Conservation (phyloP, 345 rosid genomes). For the Clausena lansium region DNA sequence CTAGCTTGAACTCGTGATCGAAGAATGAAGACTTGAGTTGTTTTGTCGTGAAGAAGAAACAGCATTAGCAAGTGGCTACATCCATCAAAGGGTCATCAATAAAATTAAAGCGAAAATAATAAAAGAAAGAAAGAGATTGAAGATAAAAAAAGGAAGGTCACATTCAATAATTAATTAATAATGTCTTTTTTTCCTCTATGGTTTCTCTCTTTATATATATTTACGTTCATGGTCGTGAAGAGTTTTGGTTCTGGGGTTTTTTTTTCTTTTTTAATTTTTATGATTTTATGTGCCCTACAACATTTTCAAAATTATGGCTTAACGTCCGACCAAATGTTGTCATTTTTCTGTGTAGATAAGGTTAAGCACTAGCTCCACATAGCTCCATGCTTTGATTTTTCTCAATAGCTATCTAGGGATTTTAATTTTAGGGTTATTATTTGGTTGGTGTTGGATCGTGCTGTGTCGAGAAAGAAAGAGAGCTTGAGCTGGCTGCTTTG, state of each 20-base stretch:
- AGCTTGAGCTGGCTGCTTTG: conserved; percentile 4
- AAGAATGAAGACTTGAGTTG: background rate
- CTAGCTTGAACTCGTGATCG: background rate
- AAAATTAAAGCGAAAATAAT: background rate
- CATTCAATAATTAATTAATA: conserved; percentile 21
- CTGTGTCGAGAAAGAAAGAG: conserved; percentile 4
- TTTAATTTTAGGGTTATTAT: background rate
- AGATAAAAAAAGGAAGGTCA: conserved; percentile 9
- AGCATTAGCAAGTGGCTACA: background rate
- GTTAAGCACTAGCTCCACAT: conserved; percentile 3
- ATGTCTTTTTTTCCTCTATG: background rate
- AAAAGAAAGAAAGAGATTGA: background rate
- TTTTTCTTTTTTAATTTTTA: too few relatives aligned
- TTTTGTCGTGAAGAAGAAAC: conserved; percentile 11
- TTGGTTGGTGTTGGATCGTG: conserved; percentile 10
- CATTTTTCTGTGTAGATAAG: conserved; percentile 30
- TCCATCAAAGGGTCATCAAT: conserved; percentile 11
- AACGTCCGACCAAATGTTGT: conserved; percentile 31
- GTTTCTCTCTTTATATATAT: background rate
- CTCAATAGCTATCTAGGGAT: background rate
- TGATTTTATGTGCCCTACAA: conserved; percentile 12
- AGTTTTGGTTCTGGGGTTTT: background rate
- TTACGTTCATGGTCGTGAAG: background rate
- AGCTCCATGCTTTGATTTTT: conserved; percentile 1
- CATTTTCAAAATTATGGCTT: conserved; percentile 11